These are phyloP conservation scores for Pythium rishiriense DNA, from an alignment of 352 stramenopile species.

Conservation along the genomic window DNA sequence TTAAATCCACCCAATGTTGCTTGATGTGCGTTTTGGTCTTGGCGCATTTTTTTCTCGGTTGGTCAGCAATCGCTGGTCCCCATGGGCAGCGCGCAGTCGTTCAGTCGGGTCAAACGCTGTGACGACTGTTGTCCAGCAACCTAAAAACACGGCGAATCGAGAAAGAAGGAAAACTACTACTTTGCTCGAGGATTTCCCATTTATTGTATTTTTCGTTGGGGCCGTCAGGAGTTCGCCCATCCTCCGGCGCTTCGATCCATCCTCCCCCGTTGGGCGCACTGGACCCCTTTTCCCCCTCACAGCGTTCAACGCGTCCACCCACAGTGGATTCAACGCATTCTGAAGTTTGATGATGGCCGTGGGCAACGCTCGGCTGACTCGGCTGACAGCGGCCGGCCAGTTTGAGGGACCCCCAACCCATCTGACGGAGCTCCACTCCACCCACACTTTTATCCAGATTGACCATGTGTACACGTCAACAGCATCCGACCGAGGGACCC, in stretches of 20 bases:
- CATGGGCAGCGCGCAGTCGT: no score
- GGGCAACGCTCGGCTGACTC: background rate
- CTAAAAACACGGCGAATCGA: background rate
- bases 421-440: background rate
- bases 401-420: no score
- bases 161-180: no score
- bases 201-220: no score
- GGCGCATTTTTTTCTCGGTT: conserved; percentile 8
- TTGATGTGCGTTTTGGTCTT: conserved; percentile 5
- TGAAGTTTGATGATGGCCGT: background rate
- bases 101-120: background rate
- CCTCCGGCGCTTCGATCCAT: background rate
- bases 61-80: background rate
- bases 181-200: no score
- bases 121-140: background rate
- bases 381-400: background rate
- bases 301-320: no score
- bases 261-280: no score
- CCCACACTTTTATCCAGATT: no score
- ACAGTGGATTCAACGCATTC: background rate
- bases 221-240: no score
- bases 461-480: conserved; percentile 3
- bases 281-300: no score
- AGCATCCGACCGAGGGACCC: no score
- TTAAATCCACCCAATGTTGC: background rate